These are phyloP conservation scores for Xylariaceae sp. DNA, from an alignment of 2,329 filamentous ascomycete species.

Conservation along the genomic window DNA sequence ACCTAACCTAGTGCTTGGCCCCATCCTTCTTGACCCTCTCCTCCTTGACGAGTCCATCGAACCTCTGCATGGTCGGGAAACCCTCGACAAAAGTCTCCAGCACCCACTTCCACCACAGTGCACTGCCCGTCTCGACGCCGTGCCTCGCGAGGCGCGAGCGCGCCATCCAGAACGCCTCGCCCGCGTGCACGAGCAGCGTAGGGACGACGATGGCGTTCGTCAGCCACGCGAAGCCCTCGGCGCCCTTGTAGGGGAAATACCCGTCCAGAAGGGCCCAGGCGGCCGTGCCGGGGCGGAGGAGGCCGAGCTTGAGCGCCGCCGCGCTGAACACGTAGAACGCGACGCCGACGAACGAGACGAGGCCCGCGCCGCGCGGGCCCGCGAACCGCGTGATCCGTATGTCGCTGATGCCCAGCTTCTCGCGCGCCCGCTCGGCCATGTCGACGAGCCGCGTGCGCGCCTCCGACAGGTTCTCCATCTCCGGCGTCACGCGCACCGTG, in stretches of 20 bases:
- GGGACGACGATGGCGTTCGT: constrained; percentile 53
- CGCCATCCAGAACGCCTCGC: constrained; percentile 56
- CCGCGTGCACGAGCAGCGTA: constrained; percentile 58
- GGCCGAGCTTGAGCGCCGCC: constrained; percentile 38
- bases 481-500: constrained; percentile 61
- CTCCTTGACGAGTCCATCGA: constrained; percentile 43
- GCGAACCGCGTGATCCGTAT: constrained; percentile 38
- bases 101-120: constrained; percentile 53
- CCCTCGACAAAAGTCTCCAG: constrained; percentile 51
- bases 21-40: constrained; percentile 38
- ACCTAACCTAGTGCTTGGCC: constrained; percentile 39
- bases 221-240: constrained; percentile 51
- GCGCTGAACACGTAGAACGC: constrained; percentile 49
- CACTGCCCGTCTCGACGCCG: constrained; percentile 40
- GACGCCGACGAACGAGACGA: constrained; percentile 50
- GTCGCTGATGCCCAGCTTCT: constrained; percentile 53
- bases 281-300: constrained; percentile 47
- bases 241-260: constrained; percentile 49
- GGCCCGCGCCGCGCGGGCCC: constrained; percentile 40
- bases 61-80: constrained; percentile 41
- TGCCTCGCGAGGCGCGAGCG: constrained; percentile 41
- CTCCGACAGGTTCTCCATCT: constrained; percentile 63
- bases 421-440: constrained; percentile 56
- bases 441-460: constrained; percentile 65
- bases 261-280: constrained; percentile 45